Evolutionary conservation across 2,329 filamentous ascomycete species (phyloP).

Genomic region (Pseudogymnoascus sp.): DNA sequence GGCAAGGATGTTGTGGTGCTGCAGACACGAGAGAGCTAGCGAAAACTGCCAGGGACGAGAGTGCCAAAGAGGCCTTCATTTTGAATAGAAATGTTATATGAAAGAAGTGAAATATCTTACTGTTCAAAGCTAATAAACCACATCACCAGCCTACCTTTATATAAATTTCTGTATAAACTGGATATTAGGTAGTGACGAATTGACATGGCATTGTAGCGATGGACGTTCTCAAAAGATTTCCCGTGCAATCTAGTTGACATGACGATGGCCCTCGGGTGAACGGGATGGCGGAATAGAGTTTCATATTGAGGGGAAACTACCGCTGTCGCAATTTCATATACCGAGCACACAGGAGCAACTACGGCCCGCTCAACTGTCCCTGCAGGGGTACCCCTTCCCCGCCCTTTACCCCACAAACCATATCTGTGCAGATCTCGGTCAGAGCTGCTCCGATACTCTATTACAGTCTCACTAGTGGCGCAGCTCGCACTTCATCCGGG

Average conservation of each 20-base stretch:
- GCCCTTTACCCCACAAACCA: slow-evolving; percentile 2
- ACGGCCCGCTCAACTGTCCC: background rate
- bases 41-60: background rate
- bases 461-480: background rate
- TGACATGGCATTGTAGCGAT: slow-evolving; percentile 1
- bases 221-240: background rate
- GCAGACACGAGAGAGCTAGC: slow-evolving; percentile 1
- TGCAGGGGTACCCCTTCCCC: background rate
- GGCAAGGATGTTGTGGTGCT: background rate
- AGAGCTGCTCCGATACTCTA: background rate
- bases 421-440: background rate
- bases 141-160: background rate
- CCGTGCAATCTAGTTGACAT: background rate
- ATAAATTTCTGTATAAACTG: background rate
- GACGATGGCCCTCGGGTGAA: background rate
- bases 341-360: background rate
- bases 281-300: slow-evolving; percentile 4
- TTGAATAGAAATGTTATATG: background rate
- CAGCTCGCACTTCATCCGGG: background rate
- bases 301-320: slow-evolving; percentile 4
- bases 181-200: background rate
- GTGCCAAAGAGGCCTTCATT: slow-evolving; percentile 5
- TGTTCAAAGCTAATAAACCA: background rate
- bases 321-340: background rate
- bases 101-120: background rate